These are phyloP conservation scores for Diversispora eburnea DNA, from an alignment of 192 early-diverging fungal species.

Conservation along the genomic window DNA sequence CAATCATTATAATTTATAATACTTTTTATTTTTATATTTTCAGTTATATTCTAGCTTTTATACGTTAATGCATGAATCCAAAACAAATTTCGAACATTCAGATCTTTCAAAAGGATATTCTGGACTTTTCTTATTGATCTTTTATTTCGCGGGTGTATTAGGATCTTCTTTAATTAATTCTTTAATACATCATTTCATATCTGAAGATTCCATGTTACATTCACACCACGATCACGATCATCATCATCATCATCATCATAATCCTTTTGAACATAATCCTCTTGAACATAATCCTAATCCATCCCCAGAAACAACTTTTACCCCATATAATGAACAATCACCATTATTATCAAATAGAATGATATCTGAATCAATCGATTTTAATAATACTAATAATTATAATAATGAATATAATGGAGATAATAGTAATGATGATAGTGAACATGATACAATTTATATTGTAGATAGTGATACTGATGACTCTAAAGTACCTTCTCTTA, in stretches of 20 bases:
- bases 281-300: too few species aligned
- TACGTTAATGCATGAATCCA: background rate
- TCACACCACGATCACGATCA: background rate
- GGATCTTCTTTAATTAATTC: conserved; percentile 13
- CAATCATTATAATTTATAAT: background rate
- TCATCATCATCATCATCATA: background rate
- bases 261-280: background rate
- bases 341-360: conserved; percentile 7
- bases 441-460: background rate
- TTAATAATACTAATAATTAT: background rate
- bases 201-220: background rate
- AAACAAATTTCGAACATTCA: background rate
- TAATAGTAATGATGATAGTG: background rate
- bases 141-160: conserved; percentile 17
- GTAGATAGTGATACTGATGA: background rate
- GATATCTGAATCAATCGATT: background rate
- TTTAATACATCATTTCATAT: background rate
- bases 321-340: background rate
- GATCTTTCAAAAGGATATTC: background rate
- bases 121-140: background rate
- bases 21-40: background rate
- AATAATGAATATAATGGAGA: background rate
- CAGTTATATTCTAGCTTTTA: conserved; percentile 15
- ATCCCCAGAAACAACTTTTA: background rate
- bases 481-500: background rate